phyloP scores from a whole-genome alignment of 2,329 filamentous ascomycete genomes.

The Fusarium clavum region DNA sequence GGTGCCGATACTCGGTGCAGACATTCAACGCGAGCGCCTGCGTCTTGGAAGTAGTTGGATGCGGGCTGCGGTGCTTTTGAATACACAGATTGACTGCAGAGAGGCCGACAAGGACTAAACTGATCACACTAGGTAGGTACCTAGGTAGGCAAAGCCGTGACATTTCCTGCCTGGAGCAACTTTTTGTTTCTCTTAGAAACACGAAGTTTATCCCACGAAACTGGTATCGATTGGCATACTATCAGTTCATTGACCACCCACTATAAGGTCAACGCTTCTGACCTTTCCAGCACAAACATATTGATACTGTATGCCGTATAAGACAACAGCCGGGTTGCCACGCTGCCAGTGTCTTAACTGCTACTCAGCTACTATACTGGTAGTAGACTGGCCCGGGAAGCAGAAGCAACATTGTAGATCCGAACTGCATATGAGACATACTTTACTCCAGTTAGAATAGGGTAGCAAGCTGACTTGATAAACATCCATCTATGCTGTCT shows the following conservation, averaged over 20 bases:
- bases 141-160: background rate
- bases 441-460: background rate
- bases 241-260: background rate
- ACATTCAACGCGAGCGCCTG: background rate
- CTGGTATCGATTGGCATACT: background rate
- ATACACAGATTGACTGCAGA: background rate
- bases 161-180: background rate
- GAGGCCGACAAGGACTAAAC: background rate
- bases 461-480: background rate
- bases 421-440: slow-evolving; percentile 4
- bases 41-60: slow-evolving; percentile 5
- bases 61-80: background rate
- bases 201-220: background rate
- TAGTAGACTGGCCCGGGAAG: slow-evolving; percentile 6
- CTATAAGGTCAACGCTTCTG: background rate
- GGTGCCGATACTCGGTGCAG: background rate
- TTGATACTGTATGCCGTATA: background rate
- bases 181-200: background rate
- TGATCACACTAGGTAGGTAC: background rate
- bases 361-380: background rate
- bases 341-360: background rate
- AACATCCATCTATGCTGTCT: background rate
- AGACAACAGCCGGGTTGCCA: background rate
- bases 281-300: background rate
- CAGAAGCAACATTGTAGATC: slow-evolving; percentile 2